Evolutionary conservation across 768 basidiomycete species (phyloP).

Genomic region (Rhizopogon roseolus): DNA sequence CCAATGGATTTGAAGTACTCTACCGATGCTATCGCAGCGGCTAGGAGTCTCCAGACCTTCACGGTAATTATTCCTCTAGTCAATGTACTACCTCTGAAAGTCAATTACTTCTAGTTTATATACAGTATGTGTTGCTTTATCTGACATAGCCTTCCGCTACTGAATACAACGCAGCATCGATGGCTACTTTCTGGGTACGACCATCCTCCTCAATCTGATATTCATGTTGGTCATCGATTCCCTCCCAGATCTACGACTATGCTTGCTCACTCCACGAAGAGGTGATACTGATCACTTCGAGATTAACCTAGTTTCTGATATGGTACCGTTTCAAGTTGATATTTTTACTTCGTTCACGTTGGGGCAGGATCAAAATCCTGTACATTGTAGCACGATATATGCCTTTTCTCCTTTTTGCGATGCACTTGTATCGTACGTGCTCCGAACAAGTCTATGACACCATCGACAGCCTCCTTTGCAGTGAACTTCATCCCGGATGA

Average conservation of each 20-base stretch:
- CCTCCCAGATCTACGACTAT: constrained; percentile 1
- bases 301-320: neutral
- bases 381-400: constrained; percentile 2
- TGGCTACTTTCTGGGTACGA: constrained; percentile 5
- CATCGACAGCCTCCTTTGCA: neutral
- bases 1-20: neutral
- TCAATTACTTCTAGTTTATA: neutral
- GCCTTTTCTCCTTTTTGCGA: constrained; percentile 1
- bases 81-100: neutral
- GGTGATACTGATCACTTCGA: neutral
- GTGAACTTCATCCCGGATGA: neutral
- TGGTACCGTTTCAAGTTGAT: neutral
- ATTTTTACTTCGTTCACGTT: neutral
- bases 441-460: too few relatives aligned
- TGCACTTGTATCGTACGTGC: constrained; percentile 2
- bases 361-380: neutral
- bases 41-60: neutral
- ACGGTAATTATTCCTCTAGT: neutral
- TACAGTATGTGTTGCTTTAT: neutral
- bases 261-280: neutral
- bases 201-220: neutral
- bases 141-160: neutral
- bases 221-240: neutral
- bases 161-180: neutral
- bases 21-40: neutral